Evolutionary conservation across 352 stramenopile genomes (phyloP), one percentile per base, ranked within the genome.

Genomic region (Phytophthora europaea): DNA sequence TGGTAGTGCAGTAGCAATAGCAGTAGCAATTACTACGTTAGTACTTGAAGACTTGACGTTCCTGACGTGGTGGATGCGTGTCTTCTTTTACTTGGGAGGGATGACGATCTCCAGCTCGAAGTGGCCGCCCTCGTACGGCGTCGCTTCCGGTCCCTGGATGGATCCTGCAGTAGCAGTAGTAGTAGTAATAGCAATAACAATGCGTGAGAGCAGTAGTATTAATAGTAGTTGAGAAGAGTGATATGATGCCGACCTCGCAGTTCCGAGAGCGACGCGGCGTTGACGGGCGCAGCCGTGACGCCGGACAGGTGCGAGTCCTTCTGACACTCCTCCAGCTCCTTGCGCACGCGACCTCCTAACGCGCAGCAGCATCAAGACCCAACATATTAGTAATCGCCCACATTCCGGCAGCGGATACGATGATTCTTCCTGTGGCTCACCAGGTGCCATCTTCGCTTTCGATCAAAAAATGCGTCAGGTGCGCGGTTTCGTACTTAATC

Each of bases 61-160:
- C 33, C 33, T 13, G 33, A 38, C 9, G 3, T 38, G 2, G 34
- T 15, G n/a, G n/a, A 38, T 38, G n/a, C 33, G 33, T 12, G 33
- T 38, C 10, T 43, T 6, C 5, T 43, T 12, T 54, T 95, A 99
- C 76, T 97, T 92, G 67, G 83, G 81, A 7, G 97, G 95, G 78
- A 99, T 99, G 51, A 89, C 72, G 72, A 99, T 99, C 77, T 99
- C 94, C 71, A 99, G 92, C 28, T 91, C 61, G 67, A 98, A 98
- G 7, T 92, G 81, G 55, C 93, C 93, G 55, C 90, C 89, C 65
- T 93, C 89, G 72, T 98, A 98, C 2, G 93, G 93, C 50, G 93
- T 98, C 5, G 83, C 91, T 12, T 89, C 75, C 1, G 91, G 91
- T 0, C 90, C 89, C 40, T 89, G 69, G 51, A 96, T 94, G 6